Percentiles rank a stretch among this genome's conserved stretches.
These are phyloP conservation scores for Aspergillus olivimuriae DNA, from an alignment of 495 filamentous ascomycete genomes.

Conservation along the genomic window DNA sequence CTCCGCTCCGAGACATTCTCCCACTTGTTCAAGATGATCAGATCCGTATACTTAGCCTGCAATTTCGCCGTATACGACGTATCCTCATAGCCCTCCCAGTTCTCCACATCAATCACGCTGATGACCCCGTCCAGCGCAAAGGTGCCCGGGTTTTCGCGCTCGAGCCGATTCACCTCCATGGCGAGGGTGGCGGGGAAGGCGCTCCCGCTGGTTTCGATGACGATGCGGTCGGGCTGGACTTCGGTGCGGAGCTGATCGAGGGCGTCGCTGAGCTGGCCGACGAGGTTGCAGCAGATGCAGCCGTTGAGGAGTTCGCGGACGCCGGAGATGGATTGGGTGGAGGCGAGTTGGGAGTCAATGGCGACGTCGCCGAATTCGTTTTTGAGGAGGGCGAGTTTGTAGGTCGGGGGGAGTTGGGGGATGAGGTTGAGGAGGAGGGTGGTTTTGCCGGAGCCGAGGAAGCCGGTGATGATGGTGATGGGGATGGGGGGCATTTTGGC, in stretches of 20 bases:
- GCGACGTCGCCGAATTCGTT: constrained; percentile 97
- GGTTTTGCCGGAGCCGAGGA: constrained; percentile 90
- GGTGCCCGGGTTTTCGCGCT: constrained; percentile 40
- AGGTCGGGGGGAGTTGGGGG: constrained; percentile 70
- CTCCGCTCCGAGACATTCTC: constrained; percentile 62
- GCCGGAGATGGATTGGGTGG: constrained; percentile 73
- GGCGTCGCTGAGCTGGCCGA: constrained; percentile 79
- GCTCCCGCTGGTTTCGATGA: constrained; percentile 85
- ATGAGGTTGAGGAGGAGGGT: constrained; percentile 86
- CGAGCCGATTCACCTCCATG: constrained; percentile 87
- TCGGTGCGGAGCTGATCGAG: constrained; percentile 60
- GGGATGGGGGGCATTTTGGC: constrained; percentile 66
- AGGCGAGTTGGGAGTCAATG: constrained; percentile 84
- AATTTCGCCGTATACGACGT: constrained; percentile 81
- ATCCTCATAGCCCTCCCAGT: constrained; percentile 93
- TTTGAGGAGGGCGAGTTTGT: constrained; percentile 90
- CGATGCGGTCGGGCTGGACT: constrained; percentile 69
- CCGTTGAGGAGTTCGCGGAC: constrained; percentile 89
- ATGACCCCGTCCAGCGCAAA: constrained; percentile 88
- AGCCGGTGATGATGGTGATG: constrained; percentile 91
- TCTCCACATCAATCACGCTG: constrained; percentile 91
- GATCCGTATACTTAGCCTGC: constrained; percentile 84
- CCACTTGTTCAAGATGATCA: constrained; percentile 97
- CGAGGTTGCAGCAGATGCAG: constrained; percentile 97
- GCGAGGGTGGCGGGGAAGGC: constrained; percentile 87